Base-by-base conservation (phyloP, 495 filamentous ascomycete genomes). In the Penicillium subrubescens region DNA sequence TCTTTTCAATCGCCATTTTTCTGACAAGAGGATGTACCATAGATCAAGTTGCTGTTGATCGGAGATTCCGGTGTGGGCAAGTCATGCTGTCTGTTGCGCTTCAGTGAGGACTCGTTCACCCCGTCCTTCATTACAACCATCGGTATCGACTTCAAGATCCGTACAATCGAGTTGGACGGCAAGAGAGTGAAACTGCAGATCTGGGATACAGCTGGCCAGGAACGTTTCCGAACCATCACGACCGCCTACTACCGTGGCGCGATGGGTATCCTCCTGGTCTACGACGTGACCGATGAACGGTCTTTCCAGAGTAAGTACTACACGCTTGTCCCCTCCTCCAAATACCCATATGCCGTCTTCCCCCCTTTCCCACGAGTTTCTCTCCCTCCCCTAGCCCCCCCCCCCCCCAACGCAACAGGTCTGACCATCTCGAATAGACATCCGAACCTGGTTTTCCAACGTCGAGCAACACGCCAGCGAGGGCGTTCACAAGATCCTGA, bases 71-170 rank as follows among this genome's bases (percentile, higher is more conserved):
- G 95, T 63, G 95, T 98, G 11, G 95, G 95, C 68, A 99, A 99
- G 80, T 98, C 95, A 64, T 99, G 95, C 86, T 99, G 95, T 81
- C 87, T 99, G 71, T 84, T 99, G 66, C 92, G 95, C 71, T 99
- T 99, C 83, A 97, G 93, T 77, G 95, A 99, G 81, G 95, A 99
- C 82, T 97, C 93, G 12, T 99, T 99, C 82, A 99, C 83, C 34
- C 95, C 95, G 37, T 97, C 93, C 65, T 99, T 98, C 83, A 99
- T 99, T 82, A 98, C 95, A 31, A 99, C 95, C 56, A 98, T 99
- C 78, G 95, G 95, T 61, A 99, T 99, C 81, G 95, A 99, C 79
- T 99, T 99, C 83, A 99, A 99, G 84, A 99, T 99, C 70, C 87
- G 95, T 53, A 99, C 95, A 61, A 99, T 99, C 79, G 95, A 99